Conservation (phyloP, 495 filamentous ascomycete genomes). For the Neurospora sp. region DNA sequence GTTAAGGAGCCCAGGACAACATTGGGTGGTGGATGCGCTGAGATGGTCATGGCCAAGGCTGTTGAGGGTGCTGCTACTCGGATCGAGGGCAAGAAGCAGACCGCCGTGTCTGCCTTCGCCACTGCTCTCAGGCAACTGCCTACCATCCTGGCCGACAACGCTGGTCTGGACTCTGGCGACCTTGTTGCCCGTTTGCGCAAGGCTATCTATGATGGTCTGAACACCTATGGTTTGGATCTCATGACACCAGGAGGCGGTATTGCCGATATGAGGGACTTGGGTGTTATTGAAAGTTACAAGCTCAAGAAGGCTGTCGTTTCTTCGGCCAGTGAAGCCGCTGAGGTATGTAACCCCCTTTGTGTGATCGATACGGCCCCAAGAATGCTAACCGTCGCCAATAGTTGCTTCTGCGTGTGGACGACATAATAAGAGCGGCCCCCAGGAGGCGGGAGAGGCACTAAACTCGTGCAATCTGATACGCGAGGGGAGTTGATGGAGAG, state of each 20-base stretch:
- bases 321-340: constrained; percentile 89
- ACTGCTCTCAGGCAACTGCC: constrained; percentile 84
- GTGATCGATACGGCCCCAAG: neutral
- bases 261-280: constrained; percentile 90
- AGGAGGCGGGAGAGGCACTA: constrained; percentile 26
- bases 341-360: constrained; percentile 48
- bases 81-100: constrained; percentile 90
- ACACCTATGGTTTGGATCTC: constrained; percentile 81
- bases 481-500: neutral
- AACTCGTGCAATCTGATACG: neutral
- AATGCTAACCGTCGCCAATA: constrained; percentile 10
- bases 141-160: constrained; percentile 95
- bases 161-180: constrained; percentile 89
- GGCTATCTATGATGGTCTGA: constrained; percentile 89
- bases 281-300: constrained; percentile 97
- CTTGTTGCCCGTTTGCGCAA: constrained; percentile 85
- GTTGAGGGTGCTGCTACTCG: constrained; percentile 91
- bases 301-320: constrained; percentile 93
- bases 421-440: constrained; percentile 32
- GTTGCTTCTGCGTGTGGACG: constrained; percentile 27
- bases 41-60: constrained; percentile 98
- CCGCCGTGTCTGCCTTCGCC: constrained; percentile 85
- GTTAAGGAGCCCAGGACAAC: constrained; percentile 91
- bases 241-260: constrained; percentile 86
- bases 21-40: constrained; percentile 88